Evolutionary conservation across 202 grass and related monocot species (phyloP).

Genomic region (Digitaria exilis): DNA sequence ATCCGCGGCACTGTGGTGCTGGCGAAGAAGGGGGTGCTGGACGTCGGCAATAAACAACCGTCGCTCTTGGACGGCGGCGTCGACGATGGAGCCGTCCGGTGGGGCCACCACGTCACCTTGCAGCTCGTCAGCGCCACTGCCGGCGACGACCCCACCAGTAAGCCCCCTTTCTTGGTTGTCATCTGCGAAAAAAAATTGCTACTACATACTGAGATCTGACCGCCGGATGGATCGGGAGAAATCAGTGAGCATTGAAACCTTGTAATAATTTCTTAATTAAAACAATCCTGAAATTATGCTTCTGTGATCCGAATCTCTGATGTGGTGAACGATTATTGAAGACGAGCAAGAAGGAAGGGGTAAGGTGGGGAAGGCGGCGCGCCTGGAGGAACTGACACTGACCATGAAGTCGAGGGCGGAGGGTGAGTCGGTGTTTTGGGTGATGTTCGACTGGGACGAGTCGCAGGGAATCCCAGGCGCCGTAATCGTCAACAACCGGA

Average conservation of each 20-base stretch:
- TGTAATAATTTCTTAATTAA: too few species aligned
- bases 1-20: slow-evolving; percentile 55
- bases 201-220: too few species aligned
- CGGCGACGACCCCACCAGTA: slow-evolving; percentile 58
- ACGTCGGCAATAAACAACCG: slow-evolving; percentile 53
- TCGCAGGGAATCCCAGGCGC: slow-evolving; percentile 70
- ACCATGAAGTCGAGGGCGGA: slow-evolving; percentile 35
- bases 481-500: slow-evolving; percentile 66
- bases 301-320: too few species aligned
- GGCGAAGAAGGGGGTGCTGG: slow-evolving; percentile 64
- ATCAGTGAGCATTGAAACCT: too few species aligned
- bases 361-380: slow-evolving; percentile 53
- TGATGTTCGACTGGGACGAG: slow-evolving; percentile 74
- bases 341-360: slow-evolving; percentile 43
- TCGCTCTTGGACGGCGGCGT: slow-evolving; percentile 70
- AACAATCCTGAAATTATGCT: too few species aligned
- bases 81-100: too few species aligned
- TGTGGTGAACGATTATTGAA: too few species aligned
- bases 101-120: slow-evolving; percentile 55
- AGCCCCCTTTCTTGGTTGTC: neutral
- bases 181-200: too few species aligned
- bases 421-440: slow-evolving; percentile 57
- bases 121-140: slow-evolving; percentile 82
- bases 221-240: too few species aligned
- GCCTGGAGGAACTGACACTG: slow-evolving; percentile 54